phyloP scores from a whole-genome alignment of 768 basidiomycete genomes.

The Boletus sp. region DNA sequence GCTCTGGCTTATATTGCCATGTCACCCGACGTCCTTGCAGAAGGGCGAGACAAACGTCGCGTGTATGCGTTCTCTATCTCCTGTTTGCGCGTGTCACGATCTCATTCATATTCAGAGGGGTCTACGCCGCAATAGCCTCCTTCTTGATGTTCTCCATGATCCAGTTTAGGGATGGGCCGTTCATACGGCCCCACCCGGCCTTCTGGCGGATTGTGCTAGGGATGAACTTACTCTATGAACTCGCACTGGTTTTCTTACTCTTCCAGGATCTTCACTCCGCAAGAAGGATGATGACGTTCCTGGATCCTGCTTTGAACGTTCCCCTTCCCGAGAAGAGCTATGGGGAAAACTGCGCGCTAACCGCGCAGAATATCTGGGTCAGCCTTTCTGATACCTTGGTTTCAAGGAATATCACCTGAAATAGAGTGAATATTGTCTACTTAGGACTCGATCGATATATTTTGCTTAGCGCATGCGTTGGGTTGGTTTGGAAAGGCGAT shows the following conservation, averaged over 20 bases:
- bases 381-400: conserved; percentile 11
- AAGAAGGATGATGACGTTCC: conserved; percentile 70
- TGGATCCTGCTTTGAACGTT: conserved; percentile 70
- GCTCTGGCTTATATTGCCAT: conserved; percentile 80
- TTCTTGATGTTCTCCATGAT: conserved; percentile 84
- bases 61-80: conserved; percentile 49
- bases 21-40: conserved; percentile 79
- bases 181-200: conserved; percentile 83
- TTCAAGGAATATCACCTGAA: background rate
- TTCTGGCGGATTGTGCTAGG: conserved; percentile 83
- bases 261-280: conserved; percentile 84
- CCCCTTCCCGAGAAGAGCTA: conserved; percentile 85
- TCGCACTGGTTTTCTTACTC: conserved; percentile 78
- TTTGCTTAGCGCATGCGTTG: conserved; percentile 80
- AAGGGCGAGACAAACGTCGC: conserved; percentile 78
- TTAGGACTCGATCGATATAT: conserved; percentile 81
- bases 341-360: conserved; percentile 75
- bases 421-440: background rate
- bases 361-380: conserved; percentile 66
- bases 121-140: conserved; percentile 69
- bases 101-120: conserved; percentile 49
- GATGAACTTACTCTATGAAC: conserved; percentile 79
- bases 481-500: conserved; percentile 93
- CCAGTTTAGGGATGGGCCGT: conserved; percentile 89
- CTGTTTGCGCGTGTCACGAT: background rate